Conservation (phyloP, 2,329 filamentous ascomycete genomes). For the Diaporthe humulicola region DNA sequence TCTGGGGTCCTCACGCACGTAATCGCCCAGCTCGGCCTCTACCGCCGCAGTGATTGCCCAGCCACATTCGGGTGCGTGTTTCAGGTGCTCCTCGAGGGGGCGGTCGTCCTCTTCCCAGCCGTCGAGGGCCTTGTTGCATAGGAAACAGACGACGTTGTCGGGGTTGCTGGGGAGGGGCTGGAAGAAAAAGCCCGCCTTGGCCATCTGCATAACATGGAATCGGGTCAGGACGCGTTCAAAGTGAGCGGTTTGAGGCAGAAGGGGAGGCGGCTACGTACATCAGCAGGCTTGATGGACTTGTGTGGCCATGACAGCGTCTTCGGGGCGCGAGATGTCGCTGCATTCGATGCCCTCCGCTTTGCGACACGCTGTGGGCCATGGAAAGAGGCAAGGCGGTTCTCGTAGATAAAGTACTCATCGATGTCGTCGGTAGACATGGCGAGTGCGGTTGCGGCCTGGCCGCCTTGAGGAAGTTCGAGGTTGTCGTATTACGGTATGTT, state of each 20-base stretch:
- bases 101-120: constrained; percentile 93
- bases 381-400: constrained; percentile 87
- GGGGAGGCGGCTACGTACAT: constrained; percentile 61
- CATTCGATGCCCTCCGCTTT: constrained; percentile 77
- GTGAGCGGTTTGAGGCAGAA: background rate
- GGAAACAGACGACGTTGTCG: constrained; percentile 92
- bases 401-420: constrained; percentile 72
- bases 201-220: constrained; percentile 70
- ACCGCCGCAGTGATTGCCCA: constrained; percentile 83
- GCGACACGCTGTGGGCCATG: constrained; percentile 71
- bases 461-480: background rate
- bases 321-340: constrained; percentile 64
- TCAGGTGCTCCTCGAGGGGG: constrained; percentile 86
- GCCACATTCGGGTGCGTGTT: constrained; percentile 84
- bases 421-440: constrained; percentile 49
- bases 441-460: constrained; percentile 17
- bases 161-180: constrained; percentile 79
- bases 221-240: constrained; percentile 36
- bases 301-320: constrained; percentile 84
- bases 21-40: constrained; percentile 72
- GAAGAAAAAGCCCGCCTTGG: constrained; percentile 92
- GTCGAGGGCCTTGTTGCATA: constrained; percentile 86
- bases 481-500: background rate
- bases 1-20: constrained; percentile 80
- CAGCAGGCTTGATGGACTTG: constrained; percentile 66